These are phyloP conservation scores for Breviolum minutum DNA, from an alignment of 73 alveolate species.

Conservation along the genomic window DNA sequence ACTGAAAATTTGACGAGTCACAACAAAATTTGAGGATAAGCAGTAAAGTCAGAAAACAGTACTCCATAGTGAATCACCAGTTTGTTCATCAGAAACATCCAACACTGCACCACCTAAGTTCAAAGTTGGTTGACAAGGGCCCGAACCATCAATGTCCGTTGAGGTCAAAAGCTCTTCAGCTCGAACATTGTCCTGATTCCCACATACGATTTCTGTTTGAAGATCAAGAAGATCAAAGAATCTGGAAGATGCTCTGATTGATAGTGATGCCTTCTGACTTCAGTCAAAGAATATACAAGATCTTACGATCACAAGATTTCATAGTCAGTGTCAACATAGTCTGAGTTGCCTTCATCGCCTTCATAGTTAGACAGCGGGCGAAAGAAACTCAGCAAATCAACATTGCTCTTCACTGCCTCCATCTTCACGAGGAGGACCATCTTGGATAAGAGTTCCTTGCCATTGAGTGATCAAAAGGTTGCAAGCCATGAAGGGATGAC, in stretches of 20 bases:
- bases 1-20: neutral
- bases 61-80: neutral
- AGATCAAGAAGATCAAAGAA: neutral
- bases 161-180: slow-evolving; percentile 60
- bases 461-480: neutral
- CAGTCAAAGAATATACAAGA: too few species aligned
- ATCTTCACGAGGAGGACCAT: slow-evolving; percentile 66
- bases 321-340: too few species aligned
- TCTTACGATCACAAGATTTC: too few species aligned
- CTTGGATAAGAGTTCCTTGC: slow-evolving; percentile 74
- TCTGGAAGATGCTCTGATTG: neutral
- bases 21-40: neutral
- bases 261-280: too few species aligned
- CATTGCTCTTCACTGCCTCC: slow-evolving; percentile 46
- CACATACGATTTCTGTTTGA: neutral
- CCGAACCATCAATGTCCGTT: slow-evolving; percentile 8
- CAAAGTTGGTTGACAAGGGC: neutral
- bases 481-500: too few species aligned
- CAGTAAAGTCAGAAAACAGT: neutral
- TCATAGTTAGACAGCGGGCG: too few species aligned
- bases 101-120: too few species aligned
- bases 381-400: too few species aligned
- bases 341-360: too few species aligned
- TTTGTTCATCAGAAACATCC: too few species aligned
- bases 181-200: slow-evolving; percentile 40